Percentiles rank a stretch among this genome's conserved stretches.
Evolutionary conservation across 148 eudicot species (phyloP).

Genomic region (Hydrangea macrophylla): DNA sequence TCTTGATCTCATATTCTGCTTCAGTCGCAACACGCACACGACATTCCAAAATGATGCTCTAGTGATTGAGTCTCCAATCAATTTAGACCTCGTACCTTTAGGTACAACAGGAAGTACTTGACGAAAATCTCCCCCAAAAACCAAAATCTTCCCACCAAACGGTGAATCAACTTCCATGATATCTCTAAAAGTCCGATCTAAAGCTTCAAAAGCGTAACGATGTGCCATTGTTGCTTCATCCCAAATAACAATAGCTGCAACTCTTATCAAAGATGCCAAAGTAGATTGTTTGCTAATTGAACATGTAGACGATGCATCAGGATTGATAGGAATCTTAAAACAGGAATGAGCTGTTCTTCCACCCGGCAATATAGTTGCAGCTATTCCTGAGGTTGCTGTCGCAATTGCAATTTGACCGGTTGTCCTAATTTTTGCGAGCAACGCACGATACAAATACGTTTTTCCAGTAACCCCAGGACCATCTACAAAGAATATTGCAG

Average conservation of each 20-base stretch:
- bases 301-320: background rate
- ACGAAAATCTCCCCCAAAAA: too few relatives aligned
- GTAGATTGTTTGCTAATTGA: background rate
- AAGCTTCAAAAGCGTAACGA: constrained; percentile 1
- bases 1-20: background rate
- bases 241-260: background rate
- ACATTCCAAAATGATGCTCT: background rate
- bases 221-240: background rate
- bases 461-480: background rate
- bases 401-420: background rate
- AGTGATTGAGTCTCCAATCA: background rate
- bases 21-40: background rate
- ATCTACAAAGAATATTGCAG: constrained; percentile 5
- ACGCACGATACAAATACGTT: background rate
- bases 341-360: too few relatives aligned
- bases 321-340: too few relatives aligned
- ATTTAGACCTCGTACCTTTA: background rate
- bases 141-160: too few relatives aligned
- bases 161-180: too few relatives aligned
- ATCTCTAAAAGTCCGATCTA: background rate
- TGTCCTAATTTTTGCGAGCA: background rate
- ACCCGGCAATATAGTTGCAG: too few relatives aligned
- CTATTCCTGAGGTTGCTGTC: too few relatives aligned
- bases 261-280: background rate
- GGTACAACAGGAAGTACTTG: background rate